Conservation (phyloP, 345 rosid species). For the Lepidium aucheri region DNA sequence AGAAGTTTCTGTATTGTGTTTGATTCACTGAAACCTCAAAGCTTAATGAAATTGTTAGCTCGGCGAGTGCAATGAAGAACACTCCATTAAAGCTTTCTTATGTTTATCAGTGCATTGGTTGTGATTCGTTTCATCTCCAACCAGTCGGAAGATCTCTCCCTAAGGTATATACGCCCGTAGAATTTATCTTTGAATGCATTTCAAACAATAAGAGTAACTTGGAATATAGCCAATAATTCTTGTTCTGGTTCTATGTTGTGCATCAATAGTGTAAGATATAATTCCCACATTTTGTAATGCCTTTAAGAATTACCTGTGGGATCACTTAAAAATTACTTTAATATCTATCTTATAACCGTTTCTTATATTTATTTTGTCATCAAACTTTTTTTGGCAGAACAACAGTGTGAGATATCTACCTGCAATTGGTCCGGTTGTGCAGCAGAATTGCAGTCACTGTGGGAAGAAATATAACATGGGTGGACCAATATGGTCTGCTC, state of each 20-base stretch:
- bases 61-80: slow-evolving; percentile 93
- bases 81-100: slow-evolving; percentile 96
- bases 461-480: slow-evolving; percentile 96
- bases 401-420: slow-evolving; percentile 82
- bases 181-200: neutral
- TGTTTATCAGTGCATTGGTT: slow-evolving; percentile 90
- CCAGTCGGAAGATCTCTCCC: slow-evolving; percentile 74
- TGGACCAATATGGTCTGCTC: slow-evolving; percentile 97
- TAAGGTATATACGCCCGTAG: slow-evolving; percentile 43
- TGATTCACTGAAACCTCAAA: slow-evolving; percentile 11
- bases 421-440: slow-evolving; percentile 86
- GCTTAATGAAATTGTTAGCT: slow-evolving; percentile 40
- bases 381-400: slow-evolving; percentile 38
- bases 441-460: slow-evolving; percentile 71
- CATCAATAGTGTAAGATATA: neutral
- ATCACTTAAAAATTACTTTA: neutral
- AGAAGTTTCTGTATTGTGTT: neutral
- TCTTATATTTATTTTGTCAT: neutral
- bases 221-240: slow-evolving; percentile 1
- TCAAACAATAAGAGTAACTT: neutral
- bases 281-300: neutral
- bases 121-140: slow-evolving; percentile 98
- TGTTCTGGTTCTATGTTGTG: too few relatives aligned
- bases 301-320: neutral
- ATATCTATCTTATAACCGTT: neutral